Base-by-base conservation (phyloP, 1,139 yeast genomes). In the Yamadazyma siamensis region DNA sequence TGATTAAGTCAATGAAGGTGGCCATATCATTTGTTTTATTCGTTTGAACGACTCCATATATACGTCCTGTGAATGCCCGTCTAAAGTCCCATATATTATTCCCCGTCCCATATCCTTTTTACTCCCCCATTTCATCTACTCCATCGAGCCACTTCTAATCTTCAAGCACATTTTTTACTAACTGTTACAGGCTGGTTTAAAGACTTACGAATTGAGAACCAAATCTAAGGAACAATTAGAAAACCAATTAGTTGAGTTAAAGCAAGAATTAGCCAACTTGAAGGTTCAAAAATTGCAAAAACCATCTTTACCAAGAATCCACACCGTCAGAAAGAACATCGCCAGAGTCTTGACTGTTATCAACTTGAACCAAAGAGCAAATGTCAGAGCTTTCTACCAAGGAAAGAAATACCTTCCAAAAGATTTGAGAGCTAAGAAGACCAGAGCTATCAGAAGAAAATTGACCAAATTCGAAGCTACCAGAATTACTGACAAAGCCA, bases 361-460 rank as follows among this genome's bases (percentile, higher is more conserved):
- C 76, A 89, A 86, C 91, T 79, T 80, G 61, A 87, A 85, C 78
- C 96, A 88, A 77, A 89, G 98, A 76, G 89, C 83, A 52, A 81
- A 84, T 56, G 96, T 87, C 66, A 86, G 86, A 72, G 94, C 84
- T 65, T 83, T 85, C 80, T 89, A 88, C 91, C 78, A 79, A 55
- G 95, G 89, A 74, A 88, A 88, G 82, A 89, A 88, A 77, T 85
- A 80, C 81, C 78, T 81, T 69, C 98, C 98, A 77, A 89, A 89
- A 80, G 97, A 89, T 70, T 81, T 91, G 75, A 91, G 97, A 78
- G 95, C 87, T 61, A 91, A 91, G 89, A 86, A 91, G 84, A 91
- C 98, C 74, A 91, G 97, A 82, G 97, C 98, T 71, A 75, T 91
- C 72, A 89, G 98, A 85, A 87, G 97, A 80, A 79, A 81, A 68